phyloP scores from a whole-genome alignment of 2,329 filamentous ascomycete species.

The Tricladium varicosporioides region DNA sequence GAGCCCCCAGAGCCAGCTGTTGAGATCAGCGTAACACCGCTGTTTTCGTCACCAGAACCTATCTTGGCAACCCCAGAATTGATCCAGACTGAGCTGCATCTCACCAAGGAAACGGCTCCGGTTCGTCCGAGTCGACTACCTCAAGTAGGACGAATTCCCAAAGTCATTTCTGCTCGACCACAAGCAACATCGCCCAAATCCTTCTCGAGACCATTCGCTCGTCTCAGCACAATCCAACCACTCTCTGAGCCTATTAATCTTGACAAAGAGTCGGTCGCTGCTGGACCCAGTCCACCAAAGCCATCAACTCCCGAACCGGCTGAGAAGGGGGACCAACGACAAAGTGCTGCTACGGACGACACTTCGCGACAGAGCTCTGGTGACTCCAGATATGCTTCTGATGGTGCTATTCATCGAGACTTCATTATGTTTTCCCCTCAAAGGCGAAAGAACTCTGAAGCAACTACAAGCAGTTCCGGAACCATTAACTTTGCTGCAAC shows the following conservation, averaged over 20 bases:
- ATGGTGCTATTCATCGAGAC: constrained; percentile 42
- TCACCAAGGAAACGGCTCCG: constrained; percentile 11
- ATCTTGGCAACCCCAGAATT: constrained; percentile 21
- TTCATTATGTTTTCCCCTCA: constrained; percentile 71
- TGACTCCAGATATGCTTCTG: constrained; percentile 22
- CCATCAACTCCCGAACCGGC: constrained; percentile 23
- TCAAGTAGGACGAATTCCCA: constrained; percentile 85
- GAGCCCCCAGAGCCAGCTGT: constrained; percentile 10
- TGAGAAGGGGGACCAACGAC: background rate
- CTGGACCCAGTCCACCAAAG: constrained; percentile 42
- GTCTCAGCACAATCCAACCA: constrained; percentile 46
- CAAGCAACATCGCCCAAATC: constrained; percentile 71
- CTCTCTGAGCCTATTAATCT: constrained; percentile 30
- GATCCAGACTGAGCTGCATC: constrained; percentile 26
- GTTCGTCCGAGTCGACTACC: constrained; percentile 54
- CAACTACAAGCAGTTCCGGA: constrained; percentile 61
- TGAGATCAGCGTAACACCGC: constrained; percentile 9
- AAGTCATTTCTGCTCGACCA: constrained; percentile 68
- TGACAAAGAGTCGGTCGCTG: constrained; percentile 44
- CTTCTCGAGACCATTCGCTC: constrained; percentile 80
- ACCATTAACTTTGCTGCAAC: constrained; percentile 56
- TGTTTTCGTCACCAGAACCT: constrained; percentile 26
- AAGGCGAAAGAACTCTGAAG: constrained; percentile 63
- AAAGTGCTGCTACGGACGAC: background rate
- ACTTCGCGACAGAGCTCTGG: constrained; percentile 19